Evolutionary conservation across 2,329 filamentous ascomycete genomes (phyloP).

Genomic region (Paracorniculantispora psalliotae): DNA sequence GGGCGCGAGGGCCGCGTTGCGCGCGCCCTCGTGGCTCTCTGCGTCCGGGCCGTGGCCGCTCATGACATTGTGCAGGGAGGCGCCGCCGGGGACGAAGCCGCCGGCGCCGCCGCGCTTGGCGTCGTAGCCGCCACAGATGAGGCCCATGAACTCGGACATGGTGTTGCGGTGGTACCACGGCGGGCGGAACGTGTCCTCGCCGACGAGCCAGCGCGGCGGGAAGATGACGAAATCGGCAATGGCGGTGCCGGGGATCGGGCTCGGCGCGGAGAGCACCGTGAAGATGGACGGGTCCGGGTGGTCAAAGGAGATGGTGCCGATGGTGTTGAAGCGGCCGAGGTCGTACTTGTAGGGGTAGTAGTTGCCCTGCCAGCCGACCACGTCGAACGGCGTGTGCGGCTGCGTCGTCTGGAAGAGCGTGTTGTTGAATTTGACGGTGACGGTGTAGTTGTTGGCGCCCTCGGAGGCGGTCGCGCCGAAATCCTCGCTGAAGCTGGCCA

Average conservation of each 20-base stretch:
- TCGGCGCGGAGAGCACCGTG: conserved; percentile 62
- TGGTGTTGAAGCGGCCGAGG: conserved; percentile 68
- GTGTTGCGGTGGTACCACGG: conserved; percentile 70
- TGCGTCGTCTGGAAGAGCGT: conserved; percentile 61
- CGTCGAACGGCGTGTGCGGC: conserved; percentile 69
- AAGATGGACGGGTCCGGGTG: conserved; percentile 77
- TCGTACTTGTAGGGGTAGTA: conserved; percentile 83
- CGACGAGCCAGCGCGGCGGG: conserved; percentile 65
- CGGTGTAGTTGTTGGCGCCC: conserved; percentile 36
- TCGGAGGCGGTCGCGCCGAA: conserved; percentile 34
- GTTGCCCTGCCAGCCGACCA: conserved; percentile 76
- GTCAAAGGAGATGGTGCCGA: conserved; percentile 69
- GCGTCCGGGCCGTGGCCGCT: conserved; percentile 61
- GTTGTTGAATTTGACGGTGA: conserved; percentile 63
- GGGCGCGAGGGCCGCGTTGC: conserved; percentile 49
- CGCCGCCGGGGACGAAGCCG: conserved; percentile 56
- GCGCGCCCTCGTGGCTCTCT: conserved; percentile 51
- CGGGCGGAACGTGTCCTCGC: conserved; percentile 64
- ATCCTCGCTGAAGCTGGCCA: conserved; percentile 60
- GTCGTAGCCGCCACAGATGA: conserved; percentile 55
- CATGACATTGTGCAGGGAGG: conserved; percentile 65
- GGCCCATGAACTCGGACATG: conserved; percentile 61
- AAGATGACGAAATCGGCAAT: conserved; percentile 70
- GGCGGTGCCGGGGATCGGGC: conserved; percentile 56
- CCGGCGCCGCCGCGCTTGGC: conserved; percentile 51